Conservation (phyloP, 768 basidiomycete genomes). For the Mycena pura region DNA sequence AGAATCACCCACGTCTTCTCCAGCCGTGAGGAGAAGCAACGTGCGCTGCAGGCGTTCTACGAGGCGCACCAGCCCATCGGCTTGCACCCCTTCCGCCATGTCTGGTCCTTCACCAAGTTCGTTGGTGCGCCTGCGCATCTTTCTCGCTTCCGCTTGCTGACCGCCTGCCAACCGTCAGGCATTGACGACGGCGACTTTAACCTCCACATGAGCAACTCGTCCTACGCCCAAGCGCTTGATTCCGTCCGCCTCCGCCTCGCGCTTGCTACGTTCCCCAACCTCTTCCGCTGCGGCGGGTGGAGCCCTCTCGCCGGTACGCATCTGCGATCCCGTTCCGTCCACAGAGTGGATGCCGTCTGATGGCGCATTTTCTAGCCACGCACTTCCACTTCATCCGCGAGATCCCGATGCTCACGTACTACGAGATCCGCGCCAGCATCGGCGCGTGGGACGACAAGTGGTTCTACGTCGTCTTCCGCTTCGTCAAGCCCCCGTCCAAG, state of each 20-base stretch:
- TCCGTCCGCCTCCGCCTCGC: slow-evolving; percentile 55
- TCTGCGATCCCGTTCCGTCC: too few species aligned
- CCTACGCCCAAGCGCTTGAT: slow-evolving; percentile 74
- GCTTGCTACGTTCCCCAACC: slow-evolving; percentile 59
- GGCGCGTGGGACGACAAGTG: slow-evolving; percentile 64
- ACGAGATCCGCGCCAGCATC: slow-evolving; percentile 54
- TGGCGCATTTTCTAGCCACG: slow-evolving; percentile 46
- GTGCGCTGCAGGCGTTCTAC: slow-evolving; percentile 22
- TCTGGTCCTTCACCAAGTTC: slow-evolving; percentile 51
- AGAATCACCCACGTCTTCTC: slow-evolving; percentile 39
- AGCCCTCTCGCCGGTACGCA: slow-evolving; percentile 62
- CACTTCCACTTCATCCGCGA: slow-evolving; percentile 56
- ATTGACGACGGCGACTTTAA: slow-evolving; percentile 79
- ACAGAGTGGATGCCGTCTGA: too few species aligned
- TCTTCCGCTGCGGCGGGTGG: slow-evolving; percentile 66
- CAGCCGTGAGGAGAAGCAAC: slow-evolving; percentile 37
- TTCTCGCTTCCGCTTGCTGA: too few species aligned
- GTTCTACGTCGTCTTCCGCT: slow-evolving; percentile 71
- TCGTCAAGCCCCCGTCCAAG: slow-evolving; percentile 59
- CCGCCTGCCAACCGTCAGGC: too few species aligned
- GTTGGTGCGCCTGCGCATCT: slow-evolving; percentile 54
- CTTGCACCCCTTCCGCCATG: slow-evolving; percentile 57
- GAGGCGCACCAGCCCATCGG: slow-evolving; percentile 50
- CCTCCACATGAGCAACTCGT: slow-evolving; percentile 80
- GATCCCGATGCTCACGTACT: slow-evolving; percentile 52